These are phyloP conservation scores for Echites panduratus DNA, from an alignment of 257 asterid species.

Conservation along the genomic window DNA sequence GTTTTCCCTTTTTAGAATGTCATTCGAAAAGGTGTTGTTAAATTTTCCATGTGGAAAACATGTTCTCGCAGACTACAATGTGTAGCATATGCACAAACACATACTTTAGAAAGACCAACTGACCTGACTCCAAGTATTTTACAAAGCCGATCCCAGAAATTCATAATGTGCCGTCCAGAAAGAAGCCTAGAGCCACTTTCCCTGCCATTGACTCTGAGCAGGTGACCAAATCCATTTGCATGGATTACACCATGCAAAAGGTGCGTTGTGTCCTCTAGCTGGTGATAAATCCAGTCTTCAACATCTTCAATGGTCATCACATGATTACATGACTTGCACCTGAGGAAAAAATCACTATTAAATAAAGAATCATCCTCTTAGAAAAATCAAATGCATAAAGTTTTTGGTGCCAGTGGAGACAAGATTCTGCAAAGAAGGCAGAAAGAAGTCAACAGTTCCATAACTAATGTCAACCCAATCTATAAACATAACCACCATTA, in stretches of 20 bases:
- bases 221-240: slow-evolving; percentile 87
- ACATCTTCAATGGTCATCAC: slow-evolving; percentile 80
- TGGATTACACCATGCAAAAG: slow-evolving; percentile 84
- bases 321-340: slow-evolving; percentile 86
- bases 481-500: not conserved
- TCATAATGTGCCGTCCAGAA: slow-evolving; percentile 70
- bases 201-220: slow-evolving; percentile 92
- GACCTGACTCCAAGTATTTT: slow-evolving; percentile 74
- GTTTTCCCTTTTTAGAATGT: not conserved
- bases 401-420: not conserved
- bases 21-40: not conserved
- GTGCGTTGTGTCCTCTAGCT: slow-evolving; percentile 81
- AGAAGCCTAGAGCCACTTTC: slow-evolving; percentile 93
- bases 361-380: not conserved
- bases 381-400: not conserved
- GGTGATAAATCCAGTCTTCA: slow-evolving; percentile 90
- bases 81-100: not conserved
- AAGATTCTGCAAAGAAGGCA: not conserved
- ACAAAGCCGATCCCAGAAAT: slow-evolving; percentile 93
- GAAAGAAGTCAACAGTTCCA: not conserved
- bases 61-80: not conserved
- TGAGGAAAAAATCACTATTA: slow-evolving; percentile 11
- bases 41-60: not conserved
- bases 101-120: not conserved
- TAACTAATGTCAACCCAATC: not conserved